phyloP scores from a whole-genome alignment of 805 yeast genomes.

The Candida parachauliodes region DNA sequence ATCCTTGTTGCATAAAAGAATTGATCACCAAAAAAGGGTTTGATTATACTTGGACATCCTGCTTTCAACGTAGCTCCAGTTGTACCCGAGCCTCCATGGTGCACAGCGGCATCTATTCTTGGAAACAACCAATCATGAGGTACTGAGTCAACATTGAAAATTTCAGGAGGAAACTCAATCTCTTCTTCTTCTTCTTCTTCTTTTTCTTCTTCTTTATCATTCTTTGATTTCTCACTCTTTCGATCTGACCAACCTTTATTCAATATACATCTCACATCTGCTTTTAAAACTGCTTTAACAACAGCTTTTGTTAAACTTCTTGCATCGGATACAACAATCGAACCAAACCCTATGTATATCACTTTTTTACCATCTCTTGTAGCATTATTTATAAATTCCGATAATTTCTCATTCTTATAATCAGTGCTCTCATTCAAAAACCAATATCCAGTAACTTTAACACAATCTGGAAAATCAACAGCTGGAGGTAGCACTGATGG shows the following conservation, averaged over 20 bases:
- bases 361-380: slow-evolving; percentile 57
- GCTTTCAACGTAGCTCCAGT: slow-evolving; percentile 87
- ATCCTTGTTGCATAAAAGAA: slow-evolving; percentile 85
- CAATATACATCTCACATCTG: slow-evolving; percentile 82
- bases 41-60: slow-evolving; percentile 85
- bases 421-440: slow-evolving; percentile 66
- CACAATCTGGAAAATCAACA: slow-evolving; percentile 91
- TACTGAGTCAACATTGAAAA: slow-evolving; percentile 65
- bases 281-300: slow-evolving; percentile 69
- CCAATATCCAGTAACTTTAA: slow-evolving; percentile 96
- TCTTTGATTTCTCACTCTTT: slow-evolving; percentile 30
- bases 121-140: slow-evolving; percentile 97
- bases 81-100: slow-evolving; percentile 96
- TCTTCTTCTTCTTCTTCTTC: slow-evolving; percentile 31
- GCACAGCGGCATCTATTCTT: slow-evolving; percentile 88
- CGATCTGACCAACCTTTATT: slow-evolving; percentile 96
- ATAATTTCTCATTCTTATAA: slow-evolving; percentile 52
- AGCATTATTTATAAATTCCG: slow-evolving; percentile 62
- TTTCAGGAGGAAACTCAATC: slow-evolving; percentile 56
- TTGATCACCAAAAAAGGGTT: slow-evolving; percentile 96
- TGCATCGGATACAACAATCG: slow-evolving; percentile 87
- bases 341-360: slow-evolving; percentile 93
- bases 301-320: slow-evolving; percentile 72
- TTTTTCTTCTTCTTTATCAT: too few relatives aligned
- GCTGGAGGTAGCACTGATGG: slow-evolving; percentile 90